These are phyloP conservation scores for Solanum etuberosum DNA, from an alignment of 257 asterid genomes.

Conservation along the genomic window DNA sequence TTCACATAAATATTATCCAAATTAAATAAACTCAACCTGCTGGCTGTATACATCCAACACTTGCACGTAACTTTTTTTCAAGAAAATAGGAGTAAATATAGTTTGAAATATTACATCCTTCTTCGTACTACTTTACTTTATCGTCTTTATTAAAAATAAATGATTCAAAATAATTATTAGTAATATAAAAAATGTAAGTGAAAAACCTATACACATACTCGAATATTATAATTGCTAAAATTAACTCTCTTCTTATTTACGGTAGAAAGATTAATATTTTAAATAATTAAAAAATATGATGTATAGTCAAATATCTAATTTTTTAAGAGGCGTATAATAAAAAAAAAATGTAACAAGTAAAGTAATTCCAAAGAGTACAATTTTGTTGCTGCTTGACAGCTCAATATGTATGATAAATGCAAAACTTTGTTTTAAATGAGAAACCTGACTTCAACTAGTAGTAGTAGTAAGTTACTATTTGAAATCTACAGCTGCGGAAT, in stretches of 20 bases:
- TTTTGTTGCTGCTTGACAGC: neutral
- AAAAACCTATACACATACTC: neutral
- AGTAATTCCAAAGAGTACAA: neutral
- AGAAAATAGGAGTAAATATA: neutral
- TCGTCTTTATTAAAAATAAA: neutral
- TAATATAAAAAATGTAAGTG: no score
- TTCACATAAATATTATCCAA: slow-evolving; percentile 4
- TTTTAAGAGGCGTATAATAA: no score
- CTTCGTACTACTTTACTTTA: neutral
- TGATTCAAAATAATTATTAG: no score
- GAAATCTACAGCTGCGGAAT: neutral
- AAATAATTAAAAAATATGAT: no score
- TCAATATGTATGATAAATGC: neutral
- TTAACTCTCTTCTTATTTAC: neutral
- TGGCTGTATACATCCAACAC: neutral
- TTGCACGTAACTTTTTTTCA: neutral
- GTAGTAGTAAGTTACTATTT: neutral
- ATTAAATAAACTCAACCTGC: neutral
- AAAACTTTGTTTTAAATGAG: neutral
- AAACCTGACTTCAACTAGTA: neutral
- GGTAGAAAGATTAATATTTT: neutral
- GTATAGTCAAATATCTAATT: no score
- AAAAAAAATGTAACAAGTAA: neutral
- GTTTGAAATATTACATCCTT: neutral
- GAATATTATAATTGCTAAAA: no score